These are phyloP conservation scores for Gossypium davidsonii DNA, from an alignment of 441 rosid genomes.

Conservation along the genomic window DNA sequence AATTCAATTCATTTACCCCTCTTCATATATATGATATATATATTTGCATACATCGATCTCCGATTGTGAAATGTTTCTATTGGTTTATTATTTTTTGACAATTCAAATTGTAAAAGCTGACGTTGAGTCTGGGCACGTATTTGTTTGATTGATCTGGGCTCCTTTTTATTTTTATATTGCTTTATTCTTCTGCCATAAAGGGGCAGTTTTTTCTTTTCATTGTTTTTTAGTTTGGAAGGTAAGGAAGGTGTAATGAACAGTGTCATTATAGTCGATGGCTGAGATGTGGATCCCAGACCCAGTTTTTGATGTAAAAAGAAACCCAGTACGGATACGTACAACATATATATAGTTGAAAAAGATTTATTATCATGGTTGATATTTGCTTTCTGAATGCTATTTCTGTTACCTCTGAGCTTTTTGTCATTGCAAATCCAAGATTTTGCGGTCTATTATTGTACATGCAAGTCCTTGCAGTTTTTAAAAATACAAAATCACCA, in stretches of 20 bases:
- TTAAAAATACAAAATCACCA: background rate
- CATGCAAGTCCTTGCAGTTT: background rate
- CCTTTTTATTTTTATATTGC: constrained; percentile 3
- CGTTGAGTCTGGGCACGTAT: constrained; percentile 21
- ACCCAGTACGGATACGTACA: constrained; percentile 13
- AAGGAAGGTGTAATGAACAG: constrained; percentile 16
- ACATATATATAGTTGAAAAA: constrained; percentile 11
- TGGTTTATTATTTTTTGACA: constrained; percentile 29
- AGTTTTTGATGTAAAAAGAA: constrained; percentile 34
- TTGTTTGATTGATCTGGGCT: constrained; percentile 25
- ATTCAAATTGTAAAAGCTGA: constrained; percentile 33
- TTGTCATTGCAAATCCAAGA: background rate
- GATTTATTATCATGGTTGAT: constrained; percentile 8
- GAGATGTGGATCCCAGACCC: constrained; percentile 30
- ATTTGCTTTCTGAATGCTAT: background rate
- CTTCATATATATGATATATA: background rate
- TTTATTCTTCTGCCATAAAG: constrained; percentile 22
- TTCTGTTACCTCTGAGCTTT: background rate
- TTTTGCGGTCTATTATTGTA: background rate
- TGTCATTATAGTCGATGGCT: constrained; percentile 28
- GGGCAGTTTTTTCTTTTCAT: constrained; percentile 24
- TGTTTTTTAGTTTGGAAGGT: constrained; percentile 18
- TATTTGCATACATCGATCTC: constrained; percentile 16
- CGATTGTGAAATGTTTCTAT: constrained; percentile 29
- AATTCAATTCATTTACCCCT: constrained; percentile 23